Evolutionary conservation across 1,284 basidiomycete species (phyloP).

Genomic region (Sporisorium scitamineum): DNA sequence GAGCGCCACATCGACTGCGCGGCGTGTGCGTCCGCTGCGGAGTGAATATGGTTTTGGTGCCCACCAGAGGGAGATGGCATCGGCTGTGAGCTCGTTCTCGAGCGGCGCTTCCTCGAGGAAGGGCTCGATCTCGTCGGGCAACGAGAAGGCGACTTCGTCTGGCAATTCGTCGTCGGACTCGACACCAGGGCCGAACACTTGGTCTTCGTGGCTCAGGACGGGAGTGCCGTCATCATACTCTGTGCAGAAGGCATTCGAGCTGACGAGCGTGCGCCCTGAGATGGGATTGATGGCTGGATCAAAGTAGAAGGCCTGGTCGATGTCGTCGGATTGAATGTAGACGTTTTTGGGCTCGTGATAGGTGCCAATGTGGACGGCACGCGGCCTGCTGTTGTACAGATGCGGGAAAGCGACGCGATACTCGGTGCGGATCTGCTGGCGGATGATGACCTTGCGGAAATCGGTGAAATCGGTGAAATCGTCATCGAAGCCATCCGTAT

Average conservation of each 20-base stretch:
- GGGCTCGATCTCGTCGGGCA: constrained; percentile 83
- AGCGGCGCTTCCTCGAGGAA: constrained; percentile 86
- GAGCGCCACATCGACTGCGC: constrained; percentile 93
- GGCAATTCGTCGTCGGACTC: constrained; percentile 74
- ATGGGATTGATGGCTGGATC: constrained; percentile 90
- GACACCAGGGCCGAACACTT: constrained; percentile 83
- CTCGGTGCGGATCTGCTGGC: constrained; percentile 97
- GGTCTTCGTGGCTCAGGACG: constrained; percentile 85
- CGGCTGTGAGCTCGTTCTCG: constrained; percentile 91
- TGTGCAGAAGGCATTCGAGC: constrained; percentile 52
- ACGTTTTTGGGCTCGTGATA: constrained; percentile 97
- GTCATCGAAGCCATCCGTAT: constrained; percentile 97
- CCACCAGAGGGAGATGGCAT: constrained; percentile 98
- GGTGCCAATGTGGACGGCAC: constrained; percentile 88
- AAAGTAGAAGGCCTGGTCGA: constrained; percentile 99
- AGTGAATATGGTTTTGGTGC: constrained; percentile 95
- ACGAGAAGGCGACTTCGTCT: constrained; percentile 83
- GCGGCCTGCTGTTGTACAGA: constrained; percentile 96
- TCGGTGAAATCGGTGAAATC: constrained; percentile 99
- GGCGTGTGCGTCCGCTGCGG: constrained; percentile 89
- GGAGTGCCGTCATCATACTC: constrained; percentile 62
- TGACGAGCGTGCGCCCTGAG: constrained; percentile 62
- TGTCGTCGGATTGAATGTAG: constrained; percentile 98
- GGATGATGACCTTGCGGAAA: constrained; percentile 99
- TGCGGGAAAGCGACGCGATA: constrained; percentile 99